Percentiles rank a stretch among this genome's conserved stretches.
Evolutionary conservation across 78 protist species (phyloP).

Genomic region (Dictyostelium intermedium): DNA sequence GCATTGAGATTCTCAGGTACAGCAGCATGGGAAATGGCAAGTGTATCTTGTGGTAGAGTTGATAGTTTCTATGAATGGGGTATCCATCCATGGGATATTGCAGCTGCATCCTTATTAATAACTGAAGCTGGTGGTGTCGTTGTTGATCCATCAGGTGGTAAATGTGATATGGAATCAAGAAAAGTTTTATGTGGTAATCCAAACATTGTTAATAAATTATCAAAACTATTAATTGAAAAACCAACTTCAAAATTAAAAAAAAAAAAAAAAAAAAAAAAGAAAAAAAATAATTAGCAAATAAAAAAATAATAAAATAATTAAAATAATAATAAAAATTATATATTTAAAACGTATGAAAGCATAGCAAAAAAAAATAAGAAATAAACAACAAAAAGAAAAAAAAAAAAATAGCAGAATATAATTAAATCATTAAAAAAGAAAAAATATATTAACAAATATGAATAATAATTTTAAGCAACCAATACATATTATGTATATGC

Average conservation of each 20-base stretch:
- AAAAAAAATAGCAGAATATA: background rate
- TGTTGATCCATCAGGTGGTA: constrained; percentile 56
- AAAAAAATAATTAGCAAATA: background rate
- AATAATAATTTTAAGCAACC: no score
- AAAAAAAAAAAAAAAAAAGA: background rate
- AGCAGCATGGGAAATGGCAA: constrained; percentile 84
- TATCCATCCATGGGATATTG: constrained; percentile 92
- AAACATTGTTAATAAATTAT: constrained; percentile 33
- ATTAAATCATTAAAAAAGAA: no score
- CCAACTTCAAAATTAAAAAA: background rate
- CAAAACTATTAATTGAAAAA: constrained; percentile 26
- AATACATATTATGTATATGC: no score
- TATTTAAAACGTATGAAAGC: no score
- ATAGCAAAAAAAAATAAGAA: background rate
- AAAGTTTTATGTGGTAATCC: constrained; percentile 59
- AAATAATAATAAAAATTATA: background rate
- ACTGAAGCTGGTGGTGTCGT: constrained; percentile 90
- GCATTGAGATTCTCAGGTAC: constrained; percentile 82
- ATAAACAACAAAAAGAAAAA: background rate
- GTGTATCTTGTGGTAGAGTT: constrained; percentile 84
- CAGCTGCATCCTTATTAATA: constrained; percentile 86
- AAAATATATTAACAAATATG: no score
- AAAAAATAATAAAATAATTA: background rate
- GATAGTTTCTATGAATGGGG: constrained; percentile 84
- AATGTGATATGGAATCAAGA: constrained; percentile 45